Evolutionary conservation across 345 rosid genomes (phyloP).

Genomic region (Linum usitatissimum): DNA sequence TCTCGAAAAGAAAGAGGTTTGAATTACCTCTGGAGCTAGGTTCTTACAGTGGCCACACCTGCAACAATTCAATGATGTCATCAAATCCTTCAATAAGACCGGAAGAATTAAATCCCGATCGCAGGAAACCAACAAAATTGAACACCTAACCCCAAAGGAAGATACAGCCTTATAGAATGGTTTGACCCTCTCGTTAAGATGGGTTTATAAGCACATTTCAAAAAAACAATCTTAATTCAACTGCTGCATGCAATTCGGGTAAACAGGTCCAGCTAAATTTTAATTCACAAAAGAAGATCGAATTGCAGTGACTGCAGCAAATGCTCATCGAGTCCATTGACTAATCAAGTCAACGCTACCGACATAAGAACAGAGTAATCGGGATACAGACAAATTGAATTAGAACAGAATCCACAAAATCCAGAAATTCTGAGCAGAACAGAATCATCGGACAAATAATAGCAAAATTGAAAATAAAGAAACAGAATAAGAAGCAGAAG

Average conservation of each 20-base stretch:
- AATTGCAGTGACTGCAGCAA: not conserved
- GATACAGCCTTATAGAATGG: no score
- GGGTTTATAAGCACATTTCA: not conserved
- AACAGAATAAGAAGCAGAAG: not conserved
- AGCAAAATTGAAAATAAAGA: not conserved
- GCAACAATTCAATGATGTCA: constrained; percentile 8
- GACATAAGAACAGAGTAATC: not conserved
- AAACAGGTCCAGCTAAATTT: not conserved
- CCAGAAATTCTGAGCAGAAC: not conserved
- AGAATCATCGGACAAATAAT: not conserved
- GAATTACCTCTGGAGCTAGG: constrained; percentile 84
- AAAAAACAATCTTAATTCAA: not conserved
- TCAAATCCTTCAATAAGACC: not conserved
- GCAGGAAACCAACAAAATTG: not conserved
- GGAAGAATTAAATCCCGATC: not conserved
- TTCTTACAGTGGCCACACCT: constrained; percentile 97
- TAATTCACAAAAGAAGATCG: not conserved
- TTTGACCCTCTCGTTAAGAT: not conserved
- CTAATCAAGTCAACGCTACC: not conserved
- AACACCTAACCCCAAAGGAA: not conserved
- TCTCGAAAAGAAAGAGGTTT: not conserved
- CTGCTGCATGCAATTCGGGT: not conserved
- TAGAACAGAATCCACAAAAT: not conserved
- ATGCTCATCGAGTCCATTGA: not conserved
- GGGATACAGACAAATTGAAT: not conserved